Base-by-base conservation (phyloP, 129 eudicot genomes). In the Centrapalus pauciflorus region DNA sequence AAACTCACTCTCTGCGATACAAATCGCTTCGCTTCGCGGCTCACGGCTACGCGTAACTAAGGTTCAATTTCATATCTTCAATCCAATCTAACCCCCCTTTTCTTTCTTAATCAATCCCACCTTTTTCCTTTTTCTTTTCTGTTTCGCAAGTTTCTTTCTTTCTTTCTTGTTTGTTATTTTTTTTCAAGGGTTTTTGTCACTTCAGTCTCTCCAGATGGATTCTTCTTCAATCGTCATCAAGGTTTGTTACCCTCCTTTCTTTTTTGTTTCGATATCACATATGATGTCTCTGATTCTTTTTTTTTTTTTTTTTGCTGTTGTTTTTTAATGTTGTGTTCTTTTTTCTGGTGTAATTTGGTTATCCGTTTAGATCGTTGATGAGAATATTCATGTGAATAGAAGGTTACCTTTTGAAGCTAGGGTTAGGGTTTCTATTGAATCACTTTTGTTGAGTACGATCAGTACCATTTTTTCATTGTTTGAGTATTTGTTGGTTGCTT, bases 31-130 rank as follows among this genome's bases (percentile, higher is more conserved):
- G 33, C 63, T 56, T 71, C 68, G 76, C 76, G 76, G 76, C 76
- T 71, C 49, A 71, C 76, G 76, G 76, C 76, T 71, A 71, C 76
- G 76, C 76, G 76, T 30, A 7, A n/a, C n/a, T n/a, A n/a, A 28
- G 33, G 41, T 56, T 68, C 73, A 28, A 20, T 38, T 14, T 55
- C 54, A 16, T 29, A 40, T 41, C 28, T 19, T 13, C 54, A 40
- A 29, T 45, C 67, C 8, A 46, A 57, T 25, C 62, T 52, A 52
- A 33, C 57, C 50, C 24, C 24, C 6, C 25, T 21, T 51, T 32
- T 50, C 49, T 1, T 58, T 70, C 11, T 45, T 19, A 13, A 46
- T 45, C 60, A 12, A 51, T 40, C 56, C 9, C 17, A 41, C 55
- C 21, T 11, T 37, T 21, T 59, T 10, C 24, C 60, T 1, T 21